Evolutionary conservation across 1,139 yeast species (phyloP).

Genomic region (Taphrina wiesneri): DNA sequence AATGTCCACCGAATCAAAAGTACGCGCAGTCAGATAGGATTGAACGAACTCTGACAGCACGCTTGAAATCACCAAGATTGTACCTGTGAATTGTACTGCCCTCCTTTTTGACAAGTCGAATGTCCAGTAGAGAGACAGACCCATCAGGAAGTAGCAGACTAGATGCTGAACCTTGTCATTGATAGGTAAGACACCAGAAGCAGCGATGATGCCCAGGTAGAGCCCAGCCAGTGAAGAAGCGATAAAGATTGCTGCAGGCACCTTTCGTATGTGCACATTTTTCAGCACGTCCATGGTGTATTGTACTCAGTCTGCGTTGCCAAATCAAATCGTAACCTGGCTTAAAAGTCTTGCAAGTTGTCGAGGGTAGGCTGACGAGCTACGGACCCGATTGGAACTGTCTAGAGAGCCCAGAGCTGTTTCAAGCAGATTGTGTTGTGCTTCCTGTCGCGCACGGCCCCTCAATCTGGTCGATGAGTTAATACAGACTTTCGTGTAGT

Average conservation of each 20-base stretch:
- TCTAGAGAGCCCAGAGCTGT: background rate
- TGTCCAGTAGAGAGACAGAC: constrained; percentile 56
- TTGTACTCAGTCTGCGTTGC: background rate
- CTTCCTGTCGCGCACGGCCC: background rate
- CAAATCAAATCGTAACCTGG: background rate
- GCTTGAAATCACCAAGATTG: constrained; percentile 52
- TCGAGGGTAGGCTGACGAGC: background rate
- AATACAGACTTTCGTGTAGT: background rate
- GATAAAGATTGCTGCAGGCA: background rate
- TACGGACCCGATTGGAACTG: no score
- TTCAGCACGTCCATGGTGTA: background rate
- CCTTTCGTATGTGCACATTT: background rate
- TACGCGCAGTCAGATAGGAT: constrained; percentile 45
- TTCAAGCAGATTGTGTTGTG: background rate
- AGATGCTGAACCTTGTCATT: constrained; percentile 60
- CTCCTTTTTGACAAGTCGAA: constrained; percentile 52
- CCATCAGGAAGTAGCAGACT: constrained; percentile 53
- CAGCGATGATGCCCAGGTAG: constrained; percentile 10
- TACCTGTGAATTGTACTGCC: constrained; percentile 50
- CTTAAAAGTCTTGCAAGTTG: background rate
- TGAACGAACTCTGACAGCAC: constrained; percentile 59
- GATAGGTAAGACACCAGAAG: constrained; percentile 37
- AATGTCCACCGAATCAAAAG: constrained; percentile 48
- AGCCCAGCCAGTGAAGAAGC: background rate
- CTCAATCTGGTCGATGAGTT: no score